Evolutionary conservation across 1,284 basidiomycete genomes (phyloP), one percentile per base, ranked within the genome.

Genomic region (Ustilago trichophora): DNA sequence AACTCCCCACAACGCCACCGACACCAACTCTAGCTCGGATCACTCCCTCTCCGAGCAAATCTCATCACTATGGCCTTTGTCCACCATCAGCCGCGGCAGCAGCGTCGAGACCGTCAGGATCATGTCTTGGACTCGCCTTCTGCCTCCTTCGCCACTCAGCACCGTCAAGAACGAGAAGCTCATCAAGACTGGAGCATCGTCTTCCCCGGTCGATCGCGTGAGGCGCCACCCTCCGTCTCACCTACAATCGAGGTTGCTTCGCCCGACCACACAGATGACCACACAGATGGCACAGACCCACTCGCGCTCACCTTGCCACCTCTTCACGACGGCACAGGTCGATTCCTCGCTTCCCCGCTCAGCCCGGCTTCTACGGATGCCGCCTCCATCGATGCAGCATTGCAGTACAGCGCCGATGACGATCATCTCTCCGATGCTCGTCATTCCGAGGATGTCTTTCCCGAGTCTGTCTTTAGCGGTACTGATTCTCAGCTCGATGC

Each of bases 181-280:
- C 25, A 44, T 12, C 66, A 64, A 38, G 66, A 69, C 18, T 69
- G 66, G 66, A 64, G 59, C 52, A 64, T 69, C 26, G 66, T 69
- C 40, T 69, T 69, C 37, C 66, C 66, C 6, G 66, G 66, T 21
- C 43, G 66, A 21, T 33, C 53, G 15, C 55, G 60, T 15, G 35
- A 63, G 31, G n/a, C 33, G 16, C 26, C 18, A 21, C 46, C 54
- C 16, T n/a, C n/a, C n/a, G n/a, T 33, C 5, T 42, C 53, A 34
- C 48, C 49, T 37, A 49, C 35, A 2, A 21, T 37, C 21, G 21
- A 36, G 6, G 11, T 38, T 18, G 4, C 44, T 3, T 16, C 36
- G 1, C 42, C 36, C 13, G 19, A n/a, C 41, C 12, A 43, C 48
- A 22, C 51, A 1, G 65, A 56, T 21, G 34, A 50, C n/a, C n/a